Conservation (phyloP, 176 grass and related monocot species). For the Typha latifolia region DNA sequence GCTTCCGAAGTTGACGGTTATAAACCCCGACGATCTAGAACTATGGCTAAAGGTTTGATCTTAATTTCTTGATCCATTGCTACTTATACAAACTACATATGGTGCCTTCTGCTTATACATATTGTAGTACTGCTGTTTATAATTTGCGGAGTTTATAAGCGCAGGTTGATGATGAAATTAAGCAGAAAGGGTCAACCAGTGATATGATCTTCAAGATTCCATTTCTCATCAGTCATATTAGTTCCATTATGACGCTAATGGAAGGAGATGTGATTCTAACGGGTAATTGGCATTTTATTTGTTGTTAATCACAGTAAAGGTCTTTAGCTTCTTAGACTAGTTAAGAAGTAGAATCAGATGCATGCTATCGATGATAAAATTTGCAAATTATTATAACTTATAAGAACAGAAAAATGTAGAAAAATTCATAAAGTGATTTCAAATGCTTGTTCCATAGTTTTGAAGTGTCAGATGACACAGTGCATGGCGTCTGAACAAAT, state of each 20-base stretch:
- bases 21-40: slow-evolving; percentile 76
- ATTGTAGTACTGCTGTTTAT: background rate
- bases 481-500: too few relatives aligned
- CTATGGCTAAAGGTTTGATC: slow-evolving; percentile 86
- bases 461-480: background rate
- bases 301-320: background rate
- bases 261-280: slow-evolving; percentile 98
- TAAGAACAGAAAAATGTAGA: background rate
- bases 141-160: slow-evolving; percentile 10
- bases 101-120: background rate
- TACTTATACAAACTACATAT: background rate
- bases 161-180: slow-evolving; percentile 80
- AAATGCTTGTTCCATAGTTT: background rate
- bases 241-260: slow-evolving; percentile 79
- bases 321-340: background rate
- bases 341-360: background rate
- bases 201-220: slow-evolving; percentile 97
- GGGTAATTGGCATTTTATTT: slow-evolving; percentile 27
- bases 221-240: slow-evolving; percentile 92
- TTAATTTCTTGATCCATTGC: background rate
- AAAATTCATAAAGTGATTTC: background rate
- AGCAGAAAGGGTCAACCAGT: slow-evolving; percentile 75
- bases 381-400: background rate
- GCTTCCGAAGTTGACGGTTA: slow-evolving; percentile 70
- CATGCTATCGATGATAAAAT: background rate